These are phyloP conservation scores for Spizellomyces sp. DNA, from an alignment of 192 early-diverging fungal genomes.

Conservation along the genomic window DNA sequence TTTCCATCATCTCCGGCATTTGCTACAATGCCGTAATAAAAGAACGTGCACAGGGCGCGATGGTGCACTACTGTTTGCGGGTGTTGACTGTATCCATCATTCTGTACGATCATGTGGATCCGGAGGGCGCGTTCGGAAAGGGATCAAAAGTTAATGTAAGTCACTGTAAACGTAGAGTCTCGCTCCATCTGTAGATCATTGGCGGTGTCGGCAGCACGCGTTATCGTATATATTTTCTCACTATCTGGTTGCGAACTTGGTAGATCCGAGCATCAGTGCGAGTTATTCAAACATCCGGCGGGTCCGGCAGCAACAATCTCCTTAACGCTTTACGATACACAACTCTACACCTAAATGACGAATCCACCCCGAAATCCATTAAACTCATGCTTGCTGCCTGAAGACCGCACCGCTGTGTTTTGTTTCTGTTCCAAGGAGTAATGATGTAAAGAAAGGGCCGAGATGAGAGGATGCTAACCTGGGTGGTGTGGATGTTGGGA, in stretches of 20 bases:
- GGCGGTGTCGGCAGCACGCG: not conserved
- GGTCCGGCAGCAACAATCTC: conserved; percentile 56
- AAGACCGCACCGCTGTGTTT: not conserved
- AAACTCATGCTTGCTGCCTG: conserved; percentile 34
- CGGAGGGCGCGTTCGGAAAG: conserved; percentile 74
- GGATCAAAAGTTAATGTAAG: conserved; percentile 81
- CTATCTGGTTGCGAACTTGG: too few relatives aligned
- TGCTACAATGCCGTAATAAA: conserved; percentile 81
- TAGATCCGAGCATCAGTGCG: conserved; percentile 66
- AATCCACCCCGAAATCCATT: conserved; percentile 68
- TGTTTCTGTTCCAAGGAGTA: too few relatives aligned
- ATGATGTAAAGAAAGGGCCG: too few relatives aligned
- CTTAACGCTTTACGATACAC: conserved; percentile 76
- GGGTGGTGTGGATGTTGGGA: too few relatives aligned
- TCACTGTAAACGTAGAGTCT: conserved; percentile 18
- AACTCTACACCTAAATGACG: conserved; percentile 79
- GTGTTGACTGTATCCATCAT: conserved; percentile 89
- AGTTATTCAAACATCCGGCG: conserved; percentile 66
- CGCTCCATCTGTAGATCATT: not conserved
- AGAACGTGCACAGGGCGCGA: conserved; percentile 58
- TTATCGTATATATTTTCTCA: conserved; percentile 1
- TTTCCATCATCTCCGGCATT: conserved; percentile 74
- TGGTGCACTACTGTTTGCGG: conserved; percentile 72
- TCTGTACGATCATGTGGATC: conserved; percentile 88
- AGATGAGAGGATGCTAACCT: too few relatives aligned